A percentile compares a stretch with the other conserved stretches of the same genome.
Evolutionary conservation across 2,329 filamentous ascomycete species (phyloP).

Genomic region (Penicillium sp.): DNA sequence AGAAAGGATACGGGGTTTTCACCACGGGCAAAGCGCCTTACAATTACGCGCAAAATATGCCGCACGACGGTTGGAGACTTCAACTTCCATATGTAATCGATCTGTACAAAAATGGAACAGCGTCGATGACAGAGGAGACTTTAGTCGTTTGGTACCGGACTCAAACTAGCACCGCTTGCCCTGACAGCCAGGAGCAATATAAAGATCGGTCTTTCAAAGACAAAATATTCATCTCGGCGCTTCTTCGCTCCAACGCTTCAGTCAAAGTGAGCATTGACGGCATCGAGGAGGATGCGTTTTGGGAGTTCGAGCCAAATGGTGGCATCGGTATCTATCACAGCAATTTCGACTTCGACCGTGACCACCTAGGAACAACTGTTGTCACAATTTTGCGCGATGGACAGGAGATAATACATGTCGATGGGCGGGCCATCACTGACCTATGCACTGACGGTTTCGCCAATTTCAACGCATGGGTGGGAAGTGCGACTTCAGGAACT

Average conservation of each 20-base stretch:
- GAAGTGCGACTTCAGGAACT: slow-evolving; percentile 16
- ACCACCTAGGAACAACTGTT: slow-evolving; percentile 20
- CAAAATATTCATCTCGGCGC: slow-evolving; percentile 31
- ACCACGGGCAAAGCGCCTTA: slow-evolving; percentile 39
- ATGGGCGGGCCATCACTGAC: slow-evolving; percentile 23
- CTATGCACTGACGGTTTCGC: slow-evolving; percentile 25
- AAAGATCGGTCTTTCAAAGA: slow-evolving; percentile 9
- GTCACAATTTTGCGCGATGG: slow-evolving; percentile 27
- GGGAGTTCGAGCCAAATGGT: slow-evolving; percentile 27
- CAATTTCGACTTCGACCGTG: slow-evolving; percentile 22
- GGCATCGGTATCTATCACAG: slow-evolving; percentile 36
- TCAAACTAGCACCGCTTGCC: slow-evolving; percentile 4
- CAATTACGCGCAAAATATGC: slow-evolving; percentile 29
- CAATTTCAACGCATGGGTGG: slow-evolving; percentile 42
- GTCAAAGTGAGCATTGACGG: slow-evolving; percentile 36
- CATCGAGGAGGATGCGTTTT: slow-evolving; percentile 15
- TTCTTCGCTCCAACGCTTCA: slow-evolving; percentile 32
- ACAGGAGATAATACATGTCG: slow-evolving; percentile 20
- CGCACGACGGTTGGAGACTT: slow-evolving; percentile 32
- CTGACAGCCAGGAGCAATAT: slow-evolving; percentile 1
- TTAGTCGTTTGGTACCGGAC: slow-evolving; percentile 15
- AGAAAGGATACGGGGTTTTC: slow-evolving; percentile 22
- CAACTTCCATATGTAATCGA: slow-evolving; percentile 38
- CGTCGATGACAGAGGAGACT: slow-evolving; percentile 12
- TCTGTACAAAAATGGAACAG: slow-evolving; percentile 34